Conservation (phyloP, 768 basidiomycete species). For the Mrakia blollopis region DNA sequence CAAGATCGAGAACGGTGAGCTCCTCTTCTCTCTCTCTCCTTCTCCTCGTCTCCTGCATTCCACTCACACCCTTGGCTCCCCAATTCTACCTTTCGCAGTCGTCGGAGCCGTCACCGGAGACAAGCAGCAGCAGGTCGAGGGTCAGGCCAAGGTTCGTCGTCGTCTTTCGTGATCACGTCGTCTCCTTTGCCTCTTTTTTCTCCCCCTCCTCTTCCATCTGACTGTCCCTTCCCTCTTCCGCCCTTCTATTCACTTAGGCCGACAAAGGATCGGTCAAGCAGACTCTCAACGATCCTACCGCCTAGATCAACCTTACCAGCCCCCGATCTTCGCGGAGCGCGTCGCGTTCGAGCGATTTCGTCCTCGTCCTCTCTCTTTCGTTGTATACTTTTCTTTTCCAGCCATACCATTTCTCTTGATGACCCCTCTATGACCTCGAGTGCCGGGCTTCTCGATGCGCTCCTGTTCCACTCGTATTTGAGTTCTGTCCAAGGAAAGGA, state of each 20-base stretch:
- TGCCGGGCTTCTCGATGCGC: too few relatives aligned
- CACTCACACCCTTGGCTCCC: not conserved
- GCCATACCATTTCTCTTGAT: too few relatives aligned
- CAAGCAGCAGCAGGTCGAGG: conserved; percentile 49
- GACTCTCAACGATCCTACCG: conserved; percentile 32
- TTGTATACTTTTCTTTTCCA: too few relatives aligned
- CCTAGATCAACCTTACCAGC: too few relatives aligned
- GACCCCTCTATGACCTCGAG: too few relatives aligned
- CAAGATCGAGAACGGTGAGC: conserved; percentile 11
- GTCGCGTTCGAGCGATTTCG: too few relatives aligned
- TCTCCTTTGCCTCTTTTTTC: too few relatives aligned
- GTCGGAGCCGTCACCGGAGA: conserved; percentile 58
- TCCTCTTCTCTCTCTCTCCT: not conserved
- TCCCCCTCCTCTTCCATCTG: too few relatives aligned
- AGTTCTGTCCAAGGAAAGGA: too few relatives aligned
- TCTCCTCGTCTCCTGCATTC: not conserved
- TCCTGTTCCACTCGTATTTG: too few relatives aligned
- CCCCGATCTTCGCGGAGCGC: not conserved
- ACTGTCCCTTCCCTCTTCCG: not conserved
- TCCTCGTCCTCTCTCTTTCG: too few relatives aligned
- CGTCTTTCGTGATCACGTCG: not conserved
- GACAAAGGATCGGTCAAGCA: conserved; percentile 35
- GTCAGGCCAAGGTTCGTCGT: conserved; percentile 44
- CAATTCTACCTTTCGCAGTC: conserved; percentile 39
- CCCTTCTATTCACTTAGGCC: conserved; percentile 17